Base-by-base conservation (phyloP, 176 grass and related monocot genomes). In the Oryza glumipatula region DNA sequence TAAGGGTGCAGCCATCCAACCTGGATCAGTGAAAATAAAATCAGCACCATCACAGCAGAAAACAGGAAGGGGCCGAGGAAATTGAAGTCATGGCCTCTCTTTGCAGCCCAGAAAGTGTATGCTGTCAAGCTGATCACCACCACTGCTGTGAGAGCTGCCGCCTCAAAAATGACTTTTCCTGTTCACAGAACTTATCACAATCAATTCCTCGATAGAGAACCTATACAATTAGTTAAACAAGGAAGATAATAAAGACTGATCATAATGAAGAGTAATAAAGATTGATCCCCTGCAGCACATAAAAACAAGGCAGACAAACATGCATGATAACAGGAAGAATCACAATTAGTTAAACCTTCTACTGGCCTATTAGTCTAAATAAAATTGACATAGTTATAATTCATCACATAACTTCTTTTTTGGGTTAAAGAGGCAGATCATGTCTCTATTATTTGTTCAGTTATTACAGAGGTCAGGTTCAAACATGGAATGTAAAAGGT, bases 101-200 rank as follows among this genome's bases (percentile, higher is more conserved):
- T 94, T 39, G 92, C 88, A 82, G 92, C 95, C 92, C 95, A 97
- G 91, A 97, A 97, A 76, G 95, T 97, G 76, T 92, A 94, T n/a
- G 83, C 74, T 44, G 94, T 94, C 80, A 94, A 88, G 82, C 95
- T 92, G 65, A 94, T 63, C 33, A 94, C 92, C 64, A 94, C 95
- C 51, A 88, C 90, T 64, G 86, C 88, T 32, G 95, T 97, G 43
- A 97, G 88, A 79, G 91, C 84, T 63, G 91, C 95, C 45, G 95
- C 87, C 80, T 97, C 92, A 73, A 97, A 76, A 80, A 94, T 94
- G 65, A 94, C 15, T 88, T 97, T 94, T 45, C 95, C 95, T 97
- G 92, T 76, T 64, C 77, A 49, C 21, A 83, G 7, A 83, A 64
- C 41, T 75, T 51, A 61, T 1, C 7, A 4, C 38, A 45, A 17